phyloP scores from a whole-genome alignment of 225 moss, liverwort and hornwort species.

The Polytrichum commune region DNA sequence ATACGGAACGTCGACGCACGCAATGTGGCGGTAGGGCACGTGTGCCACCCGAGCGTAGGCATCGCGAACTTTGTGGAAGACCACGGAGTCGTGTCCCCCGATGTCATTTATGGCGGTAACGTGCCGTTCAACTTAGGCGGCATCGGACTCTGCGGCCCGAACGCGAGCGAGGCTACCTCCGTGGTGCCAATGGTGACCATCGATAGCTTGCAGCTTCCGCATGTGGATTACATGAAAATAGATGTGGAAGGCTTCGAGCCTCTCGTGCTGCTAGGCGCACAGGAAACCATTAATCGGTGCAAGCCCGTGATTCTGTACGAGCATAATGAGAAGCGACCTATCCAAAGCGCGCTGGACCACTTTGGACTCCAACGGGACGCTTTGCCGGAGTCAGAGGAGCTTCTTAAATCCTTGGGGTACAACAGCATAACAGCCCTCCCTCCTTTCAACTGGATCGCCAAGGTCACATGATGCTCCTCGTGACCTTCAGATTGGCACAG shows the following conservation, averaged over 20 bases:
- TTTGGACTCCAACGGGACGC: neutral
- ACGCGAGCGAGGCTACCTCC: neutral
- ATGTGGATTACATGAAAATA: conserved; percentile 1
- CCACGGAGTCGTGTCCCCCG: neutral
- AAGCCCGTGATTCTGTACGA: conserved; percentile 1
- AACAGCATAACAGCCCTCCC: conserved; percentile 1
- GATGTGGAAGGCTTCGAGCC: conserved; percentile 1
- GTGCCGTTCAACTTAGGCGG: neutral
- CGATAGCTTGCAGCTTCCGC: neutral
- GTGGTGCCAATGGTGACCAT: neutral
- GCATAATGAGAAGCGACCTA: conserved; percentile 1
- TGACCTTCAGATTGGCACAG: too few relatives aligned
- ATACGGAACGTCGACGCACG: neutral
- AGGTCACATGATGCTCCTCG: neutral
- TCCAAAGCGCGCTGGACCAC: conserved; percentile 2
- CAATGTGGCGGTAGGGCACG: conserved; percentile 2
- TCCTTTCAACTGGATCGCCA: neutral
- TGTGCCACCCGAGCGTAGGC: neutral
- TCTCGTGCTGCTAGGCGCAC: neutral
- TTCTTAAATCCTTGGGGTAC: neutral
- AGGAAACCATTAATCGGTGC: neutral
- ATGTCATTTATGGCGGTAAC: conserved; percentile 1
- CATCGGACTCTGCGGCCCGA: neutral
- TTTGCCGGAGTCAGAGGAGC: neutral
- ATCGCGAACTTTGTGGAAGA: conserved; percentile 1